Conservation (phyloP, 148 eudicot genomes). For the Cornus suecica region DNA sequence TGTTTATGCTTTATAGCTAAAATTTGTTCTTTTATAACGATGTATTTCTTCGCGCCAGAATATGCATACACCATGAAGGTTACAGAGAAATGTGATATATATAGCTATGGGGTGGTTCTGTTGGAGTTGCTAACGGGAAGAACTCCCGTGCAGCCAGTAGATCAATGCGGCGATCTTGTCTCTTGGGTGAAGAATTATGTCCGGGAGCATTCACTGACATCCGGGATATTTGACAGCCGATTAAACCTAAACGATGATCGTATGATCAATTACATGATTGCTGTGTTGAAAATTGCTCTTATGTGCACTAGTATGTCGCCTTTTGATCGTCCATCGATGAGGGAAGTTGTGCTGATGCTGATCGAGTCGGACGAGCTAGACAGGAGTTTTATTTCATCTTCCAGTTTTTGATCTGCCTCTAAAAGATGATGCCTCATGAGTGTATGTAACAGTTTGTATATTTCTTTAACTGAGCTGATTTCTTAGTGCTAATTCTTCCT, state of each 20-base stretch:
- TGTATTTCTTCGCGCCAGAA: constrained; percentile 39
- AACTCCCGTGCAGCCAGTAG: constrained; percentile 92
- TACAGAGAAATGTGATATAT: constrained; percentile 93
- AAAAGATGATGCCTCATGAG: constrained; percentile 41
- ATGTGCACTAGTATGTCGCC: constrained; percentile 85
- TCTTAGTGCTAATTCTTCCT: constrained; percentile 31
- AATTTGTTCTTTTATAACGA: background rate
- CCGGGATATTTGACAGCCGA: constrained; percentile 69
- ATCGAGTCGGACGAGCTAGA: constrained; percentile 67
- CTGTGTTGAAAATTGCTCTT: constrained; percentile 71
- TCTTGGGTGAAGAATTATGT: constrained; percentile 59
- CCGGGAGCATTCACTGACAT: constrained; percentile 52
- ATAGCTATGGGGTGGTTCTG: constrained; percentile 94
- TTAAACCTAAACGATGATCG: constrained; percentile 47
- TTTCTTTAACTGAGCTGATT: constrained; percentile 17
- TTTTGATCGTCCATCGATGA: constrained; percentile 79
- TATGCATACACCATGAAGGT: constrained; percentile 99
- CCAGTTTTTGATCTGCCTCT: constrained; percentile 46
- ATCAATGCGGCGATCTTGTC: constrained; percentile 90
- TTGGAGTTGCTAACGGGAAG: constrained; percentile 88
- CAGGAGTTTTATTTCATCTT: constrained; percentile 31
- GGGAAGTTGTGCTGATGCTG: constrained; percentile 86
- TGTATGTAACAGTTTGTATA: constrained; percentile 14
- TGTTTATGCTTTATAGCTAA: background rate
- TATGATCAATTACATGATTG: constrained; percentile 71